Conservation (phyloP, 2,329 filamentous ascomycete species). For the Fusarium pseudocircinatum region DNA sequence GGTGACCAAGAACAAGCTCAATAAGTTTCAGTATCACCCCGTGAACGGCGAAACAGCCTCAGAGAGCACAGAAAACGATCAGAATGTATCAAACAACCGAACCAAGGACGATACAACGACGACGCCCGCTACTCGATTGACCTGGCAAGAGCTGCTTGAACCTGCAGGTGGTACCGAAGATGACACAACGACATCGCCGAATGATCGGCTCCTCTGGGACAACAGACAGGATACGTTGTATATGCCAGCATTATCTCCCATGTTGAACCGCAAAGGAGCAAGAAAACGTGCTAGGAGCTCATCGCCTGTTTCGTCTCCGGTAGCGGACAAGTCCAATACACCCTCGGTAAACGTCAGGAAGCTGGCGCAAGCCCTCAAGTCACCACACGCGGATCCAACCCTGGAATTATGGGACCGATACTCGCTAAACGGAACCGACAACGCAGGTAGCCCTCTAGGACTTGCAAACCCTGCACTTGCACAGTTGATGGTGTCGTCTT, state of each 20-base stretch:
- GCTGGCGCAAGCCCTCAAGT: constrained; percentile 68
- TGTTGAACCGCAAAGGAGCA: constrained; percentile 60
- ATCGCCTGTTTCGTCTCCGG: constrained; percentile 76
- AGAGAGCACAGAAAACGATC: constrained; percentile 28
- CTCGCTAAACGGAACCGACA: constrained; percentile 58
- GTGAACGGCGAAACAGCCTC: constrained; percentile 27
- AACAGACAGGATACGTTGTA: constrained; percentile 56
- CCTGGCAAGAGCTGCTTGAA: constrained; percentile 68
- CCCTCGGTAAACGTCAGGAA: constrained; percentile 67
- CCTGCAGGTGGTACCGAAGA: constrained; percentile 54
- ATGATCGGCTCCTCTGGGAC: constrained; percentile 71
- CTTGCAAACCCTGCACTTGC: constrained; percentile 67
- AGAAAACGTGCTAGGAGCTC: constrained; percentile 79
- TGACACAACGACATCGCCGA: constrained; percentile 63
- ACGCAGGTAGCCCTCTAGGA: constrained; percentile 54
- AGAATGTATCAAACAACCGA: neutral
- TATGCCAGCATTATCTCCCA: constrained; percentile 56
- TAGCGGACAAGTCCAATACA: constrained; percentile 54
- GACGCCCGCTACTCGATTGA: constrained; percentile 63
- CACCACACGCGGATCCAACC: constrained; percentile 76
- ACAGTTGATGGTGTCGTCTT: constrained; percentile 76
- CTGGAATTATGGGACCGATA: constrained; percentile 82
- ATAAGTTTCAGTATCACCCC: constrained; percentile 60
- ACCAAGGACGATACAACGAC: constrained; percentile 37
- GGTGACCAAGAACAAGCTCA: constrained; percentile 69